phyloP scores from a whole-genome alignment of 2,329 filamentous ascomycete genomes.

The Trichoderma breve region DNA sequence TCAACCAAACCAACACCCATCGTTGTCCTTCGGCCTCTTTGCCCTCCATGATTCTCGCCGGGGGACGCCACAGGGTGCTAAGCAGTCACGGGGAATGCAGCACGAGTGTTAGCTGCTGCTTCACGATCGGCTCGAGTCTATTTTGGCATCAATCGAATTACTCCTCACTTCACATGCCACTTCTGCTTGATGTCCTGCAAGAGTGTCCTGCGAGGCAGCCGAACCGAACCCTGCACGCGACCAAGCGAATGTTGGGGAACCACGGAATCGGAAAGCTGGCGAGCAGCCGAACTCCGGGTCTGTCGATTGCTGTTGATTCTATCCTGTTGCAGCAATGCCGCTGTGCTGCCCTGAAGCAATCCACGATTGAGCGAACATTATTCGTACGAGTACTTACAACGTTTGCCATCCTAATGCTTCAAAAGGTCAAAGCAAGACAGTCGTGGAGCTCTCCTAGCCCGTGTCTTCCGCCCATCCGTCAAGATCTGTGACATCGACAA shows the following conservation, averaged over 20 bases:
- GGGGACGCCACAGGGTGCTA: neutral
- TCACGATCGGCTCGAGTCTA: neutral
- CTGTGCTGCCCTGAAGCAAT: neutral
- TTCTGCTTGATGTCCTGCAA: neutral
- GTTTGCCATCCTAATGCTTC: neutral
- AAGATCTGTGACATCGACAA: conserved; percentile 4
- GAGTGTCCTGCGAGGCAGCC: neutral
- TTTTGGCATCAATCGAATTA: neutral
- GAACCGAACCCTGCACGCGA: neutral
- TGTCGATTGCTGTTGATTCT: neutral
- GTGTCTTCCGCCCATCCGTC: neutral
- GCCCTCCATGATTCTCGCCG: neutral
- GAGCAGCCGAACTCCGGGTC: neutral
- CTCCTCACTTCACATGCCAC: neutral
- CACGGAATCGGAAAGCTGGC: neutral
- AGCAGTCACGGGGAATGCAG: neutral
- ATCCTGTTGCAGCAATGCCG: neutral
- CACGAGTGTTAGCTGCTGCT: neutral
- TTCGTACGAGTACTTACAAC: neutral
- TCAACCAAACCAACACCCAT: neutral
- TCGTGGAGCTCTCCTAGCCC: neutral
- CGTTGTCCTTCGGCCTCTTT: neutral
- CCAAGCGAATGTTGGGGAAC: conserved; percentile 1
- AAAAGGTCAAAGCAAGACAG: neutral
- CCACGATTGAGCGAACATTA: neutral